Evolutionary conservation across 2,329 filamentous ascomycete genomes (phyloP).

Genomic region (Aspergillus felis): DNA sequence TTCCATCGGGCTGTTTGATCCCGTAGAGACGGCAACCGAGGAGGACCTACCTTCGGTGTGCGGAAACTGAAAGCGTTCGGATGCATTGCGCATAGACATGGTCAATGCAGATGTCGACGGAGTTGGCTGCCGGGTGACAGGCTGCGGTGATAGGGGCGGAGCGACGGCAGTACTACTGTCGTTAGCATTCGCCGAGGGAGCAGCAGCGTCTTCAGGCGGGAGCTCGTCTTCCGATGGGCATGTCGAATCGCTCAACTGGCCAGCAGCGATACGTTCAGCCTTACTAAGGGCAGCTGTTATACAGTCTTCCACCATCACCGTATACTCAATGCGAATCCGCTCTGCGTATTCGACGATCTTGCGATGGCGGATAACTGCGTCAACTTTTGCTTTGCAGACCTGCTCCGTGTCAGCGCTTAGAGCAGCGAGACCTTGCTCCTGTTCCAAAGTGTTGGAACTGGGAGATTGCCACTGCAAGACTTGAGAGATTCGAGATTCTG

Average conservation of each 20-base stretch:
- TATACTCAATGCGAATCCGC: conserved; percentile 89
- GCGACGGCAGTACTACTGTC: conserved; percentile 6
- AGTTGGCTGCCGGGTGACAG: conserved; percentile 8
- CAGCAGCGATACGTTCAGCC: conserved; percentile 80
- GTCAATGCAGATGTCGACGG: conserved; percentile 49
- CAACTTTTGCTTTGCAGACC: conserved; percentile 81
- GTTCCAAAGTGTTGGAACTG: conserved; percentile 82
- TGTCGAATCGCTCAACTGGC: conserved; percentile 73
- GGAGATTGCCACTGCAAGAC: conserved; percentile 96
- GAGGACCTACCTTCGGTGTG: conserved; percentile 51
- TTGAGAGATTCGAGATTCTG: conserved; percentile 89
- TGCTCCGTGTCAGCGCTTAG: conserved; percentile 88
- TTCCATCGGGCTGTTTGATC: conserved; percentile 85
- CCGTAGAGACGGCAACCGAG: conserved; percentile 68
- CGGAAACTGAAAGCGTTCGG: conserved; percentile 46
- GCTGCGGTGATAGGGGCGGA: conserved; percentile 6
- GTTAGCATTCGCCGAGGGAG: conserved; percentile 4
- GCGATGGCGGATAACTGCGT: conserved; percentile 85
- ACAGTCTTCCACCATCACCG: conserved; percentile 88
- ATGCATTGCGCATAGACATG: conserved; percentile 52
- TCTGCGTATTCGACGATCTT: conserved; percentile 95
- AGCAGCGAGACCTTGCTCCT: conserved; percentile 82
- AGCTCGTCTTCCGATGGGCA: conserved; percentile 56
- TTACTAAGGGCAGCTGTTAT: conserved; percentile 89
- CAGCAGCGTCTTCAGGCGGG: conserved; percentile 33